Conservation (phyloP, 257 asterid species). For the Euphrasia confusa region DNA sequence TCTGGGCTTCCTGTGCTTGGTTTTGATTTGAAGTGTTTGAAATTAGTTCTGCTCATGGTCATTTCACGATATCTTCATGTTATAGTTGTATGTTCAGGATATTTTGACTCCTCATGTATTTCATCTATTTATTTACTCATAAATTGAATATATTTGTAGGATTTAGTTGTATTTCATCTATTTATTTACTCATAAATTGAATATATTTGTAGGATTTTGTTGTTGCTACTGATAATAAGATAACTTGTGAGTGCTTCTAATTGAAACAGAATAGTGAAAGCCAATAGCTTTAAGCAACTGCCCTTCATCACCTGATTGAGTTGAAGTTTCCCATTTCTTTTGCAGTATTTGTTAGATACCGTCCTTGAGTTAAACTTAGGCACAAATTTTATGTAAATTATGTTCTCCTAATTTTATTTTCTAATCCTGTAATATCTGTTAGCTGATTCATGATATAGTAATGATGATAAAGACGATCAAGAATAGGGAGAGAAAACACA, state of each 20-base stretch:
- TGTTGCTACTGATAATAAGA: background rate
- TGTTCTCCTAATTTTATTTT: background rate
- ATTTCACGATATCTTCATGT: background rate
- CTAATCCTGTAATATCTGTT: background rate
- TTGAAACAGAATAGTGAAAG: too few relatives aligned
- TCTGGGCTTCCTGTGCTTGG: background rate
- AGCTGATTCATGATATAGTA: background rate
- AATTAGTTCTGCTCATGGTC: background rate
- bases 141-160: background rate
- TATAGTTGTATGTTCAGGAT: background rate
- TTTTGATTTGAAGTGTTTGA: background rate
- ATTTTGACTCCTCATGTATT: background rate
- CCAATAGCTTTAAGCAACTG: too few relatives aligned
- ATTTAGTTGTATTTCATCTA: background rate
- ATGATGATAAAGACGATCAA: background rate
- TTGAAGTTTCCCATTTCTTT: slow-evolving; percentile 10
- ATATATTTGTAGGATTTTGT: slow-evolving; percentile 6
- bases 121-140: background rate
- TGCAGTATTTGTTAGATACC: too few relatives aligned
- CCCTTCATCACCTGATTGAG: background rate
- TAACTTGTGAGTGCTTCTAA: too few relatives aligned
- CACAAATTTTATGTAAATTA: background rate
- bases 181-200: background rate
- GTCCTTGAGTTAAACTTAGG: background rate
- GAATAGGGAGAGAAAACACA: background rate